Evolutionary conservation across 768 basidiomycete genomes (phyloP).

Genomic region (Amanita rubescens): DNA sequence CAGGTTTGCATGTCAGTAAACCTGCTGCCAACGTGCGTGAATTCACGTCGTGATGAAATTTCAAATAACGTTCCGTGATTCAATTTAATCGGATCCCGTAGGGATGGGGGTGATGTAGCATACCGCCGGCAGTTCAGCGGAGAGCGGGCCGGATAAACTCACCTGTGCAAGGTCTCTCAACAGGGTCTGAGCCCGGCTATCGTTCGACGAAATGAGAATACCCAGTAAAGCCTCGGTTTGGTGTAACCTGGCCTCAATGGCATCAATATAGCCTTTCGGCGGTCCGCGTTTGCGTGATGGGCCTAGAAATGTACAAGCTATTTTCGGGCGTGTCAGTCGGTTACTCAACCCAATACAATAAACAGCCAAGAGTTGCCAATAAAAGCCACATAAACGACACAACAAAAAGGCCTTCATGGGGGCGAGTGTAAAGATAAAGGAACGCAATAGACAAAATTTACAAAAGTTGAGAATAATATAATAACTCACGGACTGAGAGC

Average conservation of each 20-base stretch:
- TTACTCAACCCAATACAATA: background rate
- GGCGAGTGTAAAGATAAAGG: too few species aligned
- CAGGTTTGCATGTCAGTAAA: conserved; percentile 4
- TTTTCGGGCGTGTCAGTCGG: background rate
- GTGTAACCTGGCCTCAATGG: conserved; percentile 85
- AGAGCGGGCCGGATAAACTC: conserved; percentile 8
- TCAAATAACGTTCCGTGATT: background rate
- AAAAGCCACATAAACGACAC: background rate
- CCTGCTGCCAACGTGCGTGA: too few species aligned
- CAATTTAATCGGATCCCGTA: background rate
- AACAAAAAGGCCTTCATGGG: background rate
- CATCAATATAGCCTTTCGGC: conserved; percentile 93
- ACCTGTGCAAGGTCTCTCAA: conserved; percentile 47
- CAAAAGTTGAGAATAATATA: too few species aligned
- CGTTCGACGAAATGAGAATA: conserved; percentile 55
- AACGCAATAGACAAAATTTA: too few species aligned
- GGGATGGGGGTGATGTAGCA: background rate
- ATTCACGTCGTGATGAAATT: too few species aligned
- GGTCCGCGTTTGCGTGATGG: conserved; percentile 80
- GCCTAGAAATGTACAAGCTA: conserved; percentile 73
- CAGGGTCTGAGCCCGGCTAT: conserved; percentile 34
- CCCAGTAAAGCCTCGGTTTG: conserved; percentile 88
- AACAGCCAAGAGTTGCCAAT: background rate
- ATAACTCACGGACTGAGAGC: conserved; percentile 55
- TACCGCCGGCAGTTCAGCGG: too few species aligned